Percentiles rank a stretch among this genome's conserved stretches.
Conservation (phyloP, 1,284 basidiomycete species). For the Sanghuangporus sanghuang region DNA sequence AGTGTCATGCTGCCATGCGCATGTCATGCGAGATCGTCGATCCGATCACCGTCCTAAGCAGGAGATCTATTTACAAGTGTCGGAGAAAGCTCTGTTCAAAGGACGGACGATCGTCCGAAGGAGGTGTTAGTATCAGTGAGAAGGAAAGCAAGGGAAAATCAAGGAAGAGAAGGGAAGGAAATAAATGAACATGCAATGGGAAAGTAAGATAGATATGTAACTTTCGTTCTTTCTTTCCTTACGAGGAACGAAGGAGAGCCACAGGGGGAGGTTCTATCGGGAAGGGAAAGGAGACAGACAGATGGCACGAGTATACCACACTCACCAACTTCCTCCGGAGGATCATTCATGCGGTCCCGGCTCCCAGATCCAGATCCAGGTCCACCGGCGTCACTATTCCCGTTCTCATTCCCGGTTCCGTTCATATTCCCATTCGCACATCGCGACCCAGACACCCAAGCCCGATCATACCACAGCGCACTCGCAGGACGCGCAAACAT, state of each 20-base stretch:
- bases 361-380: neutral
- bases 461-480: constrained; percentile 11
- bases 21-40: too few relatives aligned
- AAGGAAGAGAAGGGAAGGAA: neutral
- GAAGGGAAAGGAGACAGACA: neutral
- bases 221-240: too few relatives aligned
- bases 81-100: constrained; percentile 3
- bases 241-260: neutral
- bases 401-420: too few relatives aligned
- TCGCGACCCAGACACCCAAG: constrained; percentile 4
- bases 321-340: neutral
- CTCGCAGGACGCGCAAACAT: neutral
- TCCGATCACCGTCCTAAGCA: too few relatives aligned
- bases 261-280: neutral
- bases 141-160: neutral
- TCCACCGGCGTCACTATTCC: neutral
- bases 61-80: constrained; percentile 2
- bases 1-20: too few relatives aligned
- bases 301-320: neutral
- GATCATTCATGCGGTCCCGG: neutral
- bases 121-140: neutral
- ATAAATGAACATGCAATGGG: too few relatives aligned
- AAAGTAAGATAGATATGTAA: too few relatives aligned
- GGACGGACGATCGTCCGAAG: neutral
- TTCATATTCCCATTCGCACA: neutral